Evolutionary conservation across 2,329 filamentous ascomycete species (phyloP), one percentile per base, ranked within the genome.

Genomic region (Pseudogymnoascus sp.): DNA sequence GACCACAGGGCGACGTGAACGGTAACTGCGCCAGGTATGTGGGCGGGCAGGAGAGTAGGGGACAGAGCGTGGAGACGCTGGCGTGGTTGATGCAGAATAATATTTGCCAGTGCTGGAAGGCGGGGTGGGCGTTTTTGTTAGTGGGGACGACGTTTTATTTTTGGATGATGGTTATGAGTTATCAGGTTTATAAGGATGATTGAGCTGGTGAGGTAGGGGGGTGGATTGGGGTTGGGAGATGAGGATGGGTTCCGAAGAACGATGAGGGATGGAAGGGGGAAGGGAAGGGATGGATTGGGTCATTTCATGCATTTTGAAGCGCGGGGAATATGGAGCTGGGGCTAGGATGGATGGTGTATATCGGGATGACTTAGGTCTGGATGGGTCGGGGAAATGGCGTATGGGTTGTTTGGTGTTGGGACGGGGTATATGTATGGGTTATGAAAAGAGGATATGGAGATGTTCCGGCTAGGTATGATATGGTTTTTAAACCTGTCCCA

Each of bases 151-250:
- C 86, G 1, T 87, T 87, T 65, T 71, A 87, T 63, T 69, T 87
- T n/a, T 87, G 85, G 85, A 83, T 87, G 68, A 86, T 87, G 78
- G 76, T 87, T 65, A 87, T 87, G 80, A 81, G 84, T 9, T 84
- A 85, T 67, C 83, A 86, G 65, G 85, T 87, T 8, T 87, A 72
- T 60, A 65, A 67, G 35, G 68, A 70, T 29, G 67, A 72, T 65
- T 63, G 29, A 45, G 31, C 61, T 42, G 39, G 18, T n/a, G 4
- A 2, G 10, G 48, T n/a, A 21, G 48, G 4, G 55, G n/a, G 9
- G 15, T 5, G 35, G 55, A 21, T 35, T 18, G 18, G 18, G 18
- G 18, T 18, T 18, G 8, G 48, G 25, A n/a, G 45, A 6, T 12
- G 13, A 18, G n/a, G 52, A 12, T 13, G 8, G 3, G 6, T 1